These are phyloP conservation scores for Psilocybe azurescens DNA, from an alignment of 768 basidiomycete genomes.

Conservation along the genomic window DNA sequence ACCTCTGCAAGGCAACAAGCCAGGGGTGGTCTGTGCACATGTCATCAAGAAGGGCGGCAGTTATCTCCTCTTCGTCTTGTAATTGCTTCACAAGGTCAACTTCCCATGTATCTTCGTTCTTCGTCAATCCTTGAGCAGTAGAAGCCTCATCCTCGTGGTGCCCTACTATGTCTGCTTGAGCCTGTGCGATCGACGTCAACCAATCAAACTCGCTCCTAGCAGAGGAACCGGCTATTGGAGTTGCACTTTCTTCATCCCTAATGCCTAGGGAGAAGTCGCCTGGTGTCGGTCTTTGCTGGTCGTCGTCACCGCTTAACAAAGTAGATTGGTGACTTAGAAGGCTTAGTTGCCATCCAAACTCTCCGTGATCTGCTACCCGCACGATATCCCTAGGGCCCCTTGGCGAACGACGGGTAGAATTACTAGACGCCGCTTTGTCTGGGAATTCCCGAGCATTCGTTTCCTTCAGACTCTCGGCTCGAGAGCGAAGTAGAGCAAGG, in stretches of 20 bases:
- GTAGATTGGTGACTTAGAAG: background rate
- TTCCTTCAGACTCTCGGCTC: constrained; percentile 1
- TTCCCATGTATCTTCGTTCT: constrained; percentile 19
- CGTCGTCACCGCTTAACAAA: background rate
- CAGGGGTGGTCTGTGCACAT: constrained; percentile 16
- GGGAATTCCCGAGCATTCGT: too few relatives aligned
- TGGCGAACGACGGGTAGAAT: background rate
- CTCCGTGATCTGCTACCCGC: background rate
- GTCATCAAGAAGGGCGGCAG: constrained; percentile 15
- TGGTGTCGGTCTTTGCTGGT: background rate
- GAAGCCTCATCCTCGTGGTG: background rate
- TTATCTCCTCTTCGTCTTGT: constrained; percentile 29
- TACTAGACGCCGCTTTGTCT: too few relatives aligned
- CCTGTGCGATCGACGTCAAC: constrained; percentile 4
- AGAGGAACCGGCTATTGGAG: background rate
- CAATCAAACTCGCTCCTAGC: constrained; percentile 4
- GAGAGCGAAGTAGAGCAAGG: constrained; percentile 2
- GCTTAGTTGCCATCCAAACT: constrained; percentile 17
- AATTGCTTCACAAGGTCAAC: constrained; percentile 21
- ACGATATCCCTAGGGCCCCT: background rate
- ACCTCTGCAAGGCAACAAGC: constrained; percentile 23
- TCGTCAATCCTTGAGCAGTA: background rate
- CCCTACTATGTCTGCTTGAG: background rate
- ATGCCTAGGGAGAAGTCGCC: background rate
- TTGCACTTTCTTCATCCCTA: background rate